These are phyloP conservation scores for Erodium maritimum DNA, from an alignment of 345 rosid species.

Conservation along the genomic window DNA sequence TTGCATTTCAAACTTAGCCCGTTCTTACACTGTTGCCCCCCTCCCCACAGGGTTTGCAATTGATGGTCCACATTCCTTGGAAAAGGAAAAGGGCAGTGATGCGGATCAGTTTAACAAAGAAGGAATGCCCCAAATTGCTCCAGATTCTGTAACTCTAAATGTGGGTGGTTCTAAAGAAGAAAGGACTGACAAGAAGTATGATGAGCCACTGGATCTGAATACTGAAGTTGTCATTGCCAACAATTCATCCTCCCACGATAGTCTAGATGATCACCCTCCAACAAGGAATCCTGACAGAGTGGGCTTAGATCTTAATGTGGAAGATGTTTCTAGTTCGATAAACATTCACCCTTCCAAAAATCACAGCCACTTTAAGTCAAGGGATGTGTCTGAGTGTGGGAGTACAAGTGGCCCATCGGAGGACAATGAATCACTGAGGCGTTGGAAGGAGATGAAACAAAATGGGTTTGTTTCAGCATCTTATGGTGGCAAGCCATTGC, in stretches of 20 bases:
- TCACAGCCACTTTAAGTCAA: conserved; percentile 15
- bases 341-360: conserved; percentile 27
- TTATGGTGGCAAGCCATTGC: conserved; percentile 50
- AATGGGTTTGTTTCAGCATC: conserved; percentile 73
- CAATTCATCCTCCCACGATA: conserved; percentile 6
- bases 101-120: conserved; percentile 17
- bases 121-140: conserved; percentile 26
- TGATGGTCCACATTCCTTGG: conserved; percentile 13
- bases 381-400: conserved; percentile 61
- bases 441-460: conserved; percentile 84
- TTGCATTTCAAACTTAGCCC: not conserved
- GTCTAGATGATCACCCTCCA: conserved; percentile 12
- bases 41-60: not conserved
- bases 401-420: conserved; percentile 41
- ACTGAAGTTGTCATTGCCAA: conserved; percentile 13
- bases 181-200: conserved; percentile 9
- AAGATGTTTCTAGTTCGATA: conserved; percentile 41
- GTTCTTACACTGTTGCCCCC: conserved; percentile 5
- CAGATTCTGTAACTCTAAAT: conserved; percentile 16
- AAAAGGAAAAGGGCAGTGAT: conserved; percentile 11
- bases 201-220: conserved; percentile 29
- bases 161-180: conserved; percentile 16
- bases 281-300: conserved; percentile 11
- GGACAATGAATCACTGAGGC: conserved; percentile 49
- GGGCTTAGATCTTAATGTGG: conserved; percentile 44